These are phyloP conservation scores for Cudoniella acicularis DNA, from an alignment of 495 filamentous ascomycete genomes.

Conservation along the genomic window DNA sequence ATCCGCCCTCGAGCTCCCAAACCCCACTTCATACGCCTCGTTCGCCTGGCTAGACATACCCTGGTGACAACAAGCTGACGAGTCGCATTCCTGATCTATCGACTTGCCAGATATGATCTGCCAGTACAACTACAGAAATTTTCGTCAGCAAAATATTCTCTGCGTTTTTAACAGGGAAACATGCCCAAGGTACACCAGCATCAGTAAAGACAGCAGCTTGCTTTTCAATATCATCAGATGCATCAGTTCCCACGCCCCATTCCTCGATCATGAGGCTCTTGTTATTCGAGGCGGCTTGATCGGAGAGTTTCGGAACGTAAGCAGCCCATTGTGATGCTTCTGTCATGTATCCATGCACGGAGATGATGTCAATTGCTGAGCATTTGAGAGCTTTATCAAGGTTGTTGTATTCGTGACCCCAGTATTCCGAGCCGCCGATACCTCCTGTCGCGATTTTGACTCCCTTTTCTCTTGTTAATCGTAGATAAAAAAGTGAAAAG, in stretches of 20 bases:
- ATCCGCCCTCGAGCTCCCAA: too few relatives aligned
- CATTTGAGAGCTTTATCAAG: conserved; percentile 6
- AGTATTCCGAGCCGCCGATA: conserved; percentile 5
- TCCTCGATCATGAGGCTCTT: conserved; percentile 13
- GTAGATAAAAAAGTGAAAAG: too few relatives aligned
- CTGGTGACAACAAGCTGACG: too few relatives aligned
- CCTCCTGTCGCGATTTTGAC: conserved; percentile 14
- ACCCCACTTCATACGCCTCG: too few relatives aligned
- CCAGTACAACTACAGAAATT: too few relatives aligned
- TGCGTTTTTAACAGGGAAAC: too few relatives aligned
- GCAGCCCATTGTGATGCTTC: background rate
- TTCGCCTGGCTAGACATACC: too few relatives aligned
- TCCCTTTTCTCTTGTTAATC: too few relatives aligned
- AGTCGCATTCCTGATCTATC: too few relatives aligned
- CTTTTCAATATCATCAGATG: background rate
- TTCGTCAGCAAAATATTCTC: too few relatives aligned
- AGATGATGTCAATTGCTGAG: conserved; percentile 7
- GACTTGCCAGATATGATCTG: too few relatives aligned
- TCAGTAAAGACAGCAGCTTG: conserved; percentile 8
- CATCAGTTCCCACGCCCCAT: conserved; percentile 5
- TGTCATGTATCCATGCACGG: conserved; percentile 11
- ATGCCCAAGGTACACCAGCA: conserved; percentile 3
- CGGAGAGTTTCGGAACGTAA: background rate
- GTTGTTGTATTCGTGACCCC: conserved; percentile 4
- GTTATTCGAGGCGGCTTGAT: background rate